Percentiles rank a stretch among this genome's conserved stretches.
phyloP scores from a whole-genome alignment of 106 monocot genomes.

The Vanilla planifolia region DNA sequence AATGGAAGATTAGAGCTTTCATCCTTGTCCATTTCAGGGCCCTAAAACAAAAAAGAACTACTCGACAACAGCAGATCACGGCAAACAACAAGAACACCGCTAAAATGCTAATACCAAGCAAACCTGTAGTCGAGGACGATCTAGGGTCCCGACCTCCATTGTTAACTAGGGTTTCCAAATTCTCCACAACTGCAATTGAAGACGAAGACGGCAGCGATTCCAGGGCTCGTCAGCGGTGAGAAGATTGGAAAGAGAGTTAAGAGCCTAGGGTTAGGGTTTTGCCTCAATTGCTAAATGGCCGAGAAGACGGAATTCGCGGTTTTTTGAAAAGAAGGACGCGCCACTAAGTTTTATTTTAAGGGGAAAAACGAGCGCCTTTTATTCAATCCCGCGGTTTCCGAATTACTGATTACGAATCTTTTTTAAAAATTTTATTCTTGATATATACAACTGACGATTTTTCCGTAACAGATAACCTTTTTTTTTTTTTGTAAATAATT shows the following conservation, averaged over 20 bases:
- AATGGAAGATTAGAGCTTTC: background rate
- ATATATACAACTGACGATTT: no score
- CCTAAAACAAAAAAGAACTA: slow-evolving; percentile 1
- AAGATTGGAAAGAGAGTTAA: background rate
- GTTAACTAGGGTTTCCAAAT: slow-evolving; percentile 1
- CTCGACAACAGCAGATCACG: no score
- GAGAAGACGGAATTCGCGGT: background rate
- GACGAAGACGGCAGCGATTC: background rate
- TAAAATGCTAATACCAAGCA: background rate
- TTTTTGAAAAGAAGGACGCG: slow-evolving; percentile 6
- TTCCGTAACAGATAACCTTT: no score
- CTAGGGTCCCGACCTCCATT: background rate
- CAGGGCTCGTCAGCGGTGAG: background rate
- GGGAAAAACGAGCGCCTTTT: background rate
- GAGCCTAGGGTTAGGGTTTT: slow-evolving; percentile 1
- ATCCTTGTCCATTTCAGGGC: background rate
- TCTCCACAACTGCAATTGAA: background rate
- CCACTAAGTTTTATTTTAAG: background rate
- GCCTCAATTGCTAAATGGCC: background rate
- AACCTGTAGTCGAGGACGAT: background rate
- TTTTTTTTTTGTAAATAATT: no score
- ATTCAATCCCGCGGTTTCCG: slow-evolving; percentile 4
- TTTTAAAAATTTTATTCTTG: no score
- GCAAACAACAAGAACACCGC: background rate
- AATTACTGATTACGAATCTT: no score